These are phyloP conservation scores for Coemansia nantahalensis DNA, from an alignment of 192 early-diverging fungal genomes.

Conservation along the genomic window DNA sequence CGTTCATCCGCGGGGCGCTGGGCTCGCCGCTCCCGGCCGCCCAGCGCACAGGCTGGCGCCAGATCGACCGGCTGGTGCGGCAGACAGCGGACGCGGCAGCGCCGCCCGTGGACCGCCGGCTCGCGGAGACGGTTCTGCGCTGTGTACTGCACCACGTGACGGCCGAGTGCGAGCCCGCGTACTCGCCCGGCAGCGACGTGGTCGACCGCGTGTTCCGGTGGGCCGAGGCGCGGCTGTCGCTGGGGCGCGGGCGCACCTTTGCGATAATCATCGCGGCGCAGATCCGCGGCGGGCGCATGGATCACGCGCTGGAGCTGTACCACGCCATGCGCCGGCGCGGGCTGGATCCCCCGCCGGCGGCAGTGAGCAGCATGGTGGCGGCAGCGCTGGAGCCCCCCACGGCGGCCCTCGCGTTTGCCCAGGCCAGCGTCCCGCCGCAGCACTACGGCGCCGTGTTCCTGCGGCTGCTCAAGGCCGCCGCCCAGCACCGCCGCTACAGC, in stretches of 20 bases:
- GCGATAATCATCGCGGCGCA: slow-evolving; percentile 21
- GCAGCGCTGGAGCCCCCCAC: slow-evolving; percentile 2
- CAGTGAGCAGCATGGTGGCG: slow-evolving; percentile 44
- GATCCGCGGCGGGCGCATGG: slow-evolving; percentile 5
- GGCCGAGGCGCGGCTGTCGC: slow-evolving; percentile 14
- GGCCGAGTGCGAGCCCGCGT: neutral
- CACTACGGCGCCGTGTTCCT: slow-evolving; percentile 19
- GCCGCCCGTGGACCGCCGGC: slow-evolving; percentile 7
- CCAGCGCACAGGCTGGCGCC: slow-evolving; percentile 25
- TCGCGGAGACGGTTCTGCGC: slow-evolving; percentile 32
- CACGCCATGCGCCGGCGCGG: slow-evolving; percentile 11
- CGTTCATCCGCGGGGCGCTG: slow-evolving; percentile 23
- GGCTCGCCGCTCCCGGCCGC: slow-evolving; percentile 1
- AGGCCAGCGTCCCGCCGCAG: slow-evolving; percentile 17
- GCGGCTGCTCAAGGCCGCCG: slow-evolving; percentile 15
- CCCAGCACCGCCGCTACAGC: slow-evolving; percentile 9
- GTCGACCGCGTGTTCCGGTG: slow-evolving; percentile 14
- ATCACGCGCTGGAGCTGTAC: slow-evolving; percentile 30
- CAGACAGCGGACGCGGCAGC: neutral
- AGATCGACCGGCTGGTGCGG: slow-evolving; percentile 21
- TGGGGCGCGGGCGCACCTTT: slow-evolving; percentile 9
- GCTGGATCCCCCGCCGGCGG: slow-evolving; percentile 27
- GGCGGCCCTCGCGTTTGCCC: slow-evolving; percentile 11
- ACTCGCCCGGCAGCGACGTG: slow-evolving; percentile 3
- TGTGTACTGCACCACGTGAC: slow-evolving; percentile 7